Evolutionary conservation across 2,329 filamentous ascomycete species (phyloP), one percentile per base, ranked within the genome.

Genomic region (Harringtonia aguacate): DNA sequence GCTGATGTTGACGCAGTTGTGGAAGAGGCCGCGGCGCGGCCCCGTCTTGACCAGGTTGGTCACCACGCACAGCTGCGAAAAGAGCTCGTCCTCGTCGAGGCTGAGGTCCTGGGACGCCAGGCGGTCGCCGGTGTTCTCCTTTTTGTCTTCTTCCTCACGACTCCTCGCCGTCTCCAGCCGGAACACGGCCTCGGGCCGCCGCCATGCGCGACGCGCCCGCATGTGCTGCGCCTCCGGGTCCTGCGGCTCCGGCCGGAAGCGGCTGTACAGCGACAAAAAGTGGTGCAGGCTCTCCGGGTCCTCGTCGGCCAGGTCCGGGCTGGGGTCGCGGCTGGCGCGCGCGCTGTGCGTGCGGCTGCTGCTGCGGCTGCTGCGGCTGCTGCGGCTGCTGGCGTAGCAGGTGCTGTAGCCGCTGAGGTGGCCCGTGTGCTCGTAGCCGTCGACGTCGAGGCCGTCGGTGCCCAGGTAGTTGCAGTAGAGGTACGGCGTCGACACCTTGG

Each of bases 1-100:
- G 43, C 77, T 73, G 33, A 90, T 66, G 35, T 77, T 79, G 41
- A 81, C 72, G 48, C 79, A 77, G 54, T 72, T 79, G 43, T 76
- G 63, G 50, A 86, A 81, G 1, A 84, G 58, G 4, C 77, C 79
- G 20, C 67, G 70, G 24, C 68, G 69, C 1, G 77, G 72, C 1
- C 79, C 76, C 27, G 78, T 66, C 56, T 81, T 81, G 48, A 86
- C 79, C 31, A 94, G 61, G 54, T 80, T 85, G 8, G 75, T 75
- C 21, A 77, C 68, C 6, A 77, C 73, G 56, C 81, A 83, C 12
- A 92, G 69, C 61, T 92, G 85, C 1, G 81, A 79, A 57, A 90
- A 89, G 17, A 79, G 64, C 60, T 88, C 84, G 48, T 77, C 72
- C 2, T 73, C 72, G 50, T 89, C 85, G 2, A 92, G 65, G 37